Evolutionary conservation across 225 moss, liverwort and hornwort species (phyloP).

Genomic region (Lunularia cruciata): DNA sequence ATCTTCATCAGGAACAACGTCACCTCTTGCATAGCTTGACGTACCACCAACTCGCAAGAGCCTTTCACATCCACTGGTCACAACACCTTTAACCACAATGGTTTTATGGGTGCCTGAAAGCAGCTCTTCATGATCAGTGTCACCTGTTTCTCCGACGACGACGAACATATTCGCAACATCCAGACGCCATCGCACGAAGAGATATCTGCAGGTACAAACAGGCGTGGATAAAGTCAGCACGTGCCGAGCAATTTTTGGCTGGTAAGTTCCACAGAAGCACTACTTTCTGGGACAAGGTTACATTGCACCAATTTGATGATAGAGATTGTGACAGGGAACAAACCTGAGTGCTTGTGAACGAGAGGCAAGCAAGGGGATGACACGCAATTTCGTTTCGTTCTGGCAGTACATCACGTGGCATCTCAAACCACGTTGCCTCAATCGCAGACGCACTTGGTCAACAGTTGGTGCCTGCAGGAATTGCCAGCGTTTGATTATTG

Average conservation of each 20-base stretch:
- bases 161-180: slow-evolving; percentile 48
- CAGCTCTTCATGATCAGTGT: slow-evolving; percentile 55
- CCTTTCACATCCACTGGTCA: slow-evolving; percentile 42
- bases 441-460: slow-evolving; percentile 41
- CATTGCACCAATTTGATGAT: no score
- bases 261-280: no score
- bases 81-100: slow-evolving; percentile 45
- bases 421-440: slow-evolving; percentile 53
- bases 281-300: no score
- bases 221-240: no score
- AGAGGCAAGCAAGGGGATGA: slow-evolving; percentile 55
- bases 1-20: slow-evolving; percentile 36
- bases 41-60: slow-evolving; percentile 30
- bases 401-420: slow-evolving; percentile 59
- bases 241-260: no score
- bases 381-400: slow-evolving; percentile 42
- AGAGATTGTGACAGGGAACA: background rate
- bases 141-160: slow-evolving; percentile 53
- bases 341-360: slow-evolving; percentile 58
- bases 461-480: slow-evolving; percentile 43
- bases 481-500: background rate
- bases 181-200: slow-evolving; percentile 60
- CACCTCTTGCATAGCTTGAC: slow-evolving; percentile 40
- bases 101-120: slow-evolving; percentile 58
- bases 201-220: slow-evolving; percentile 38